Evolutionary conservation across 768 basidiomycete species (phyloP), one percentile per base, ranked within the genome.

Genomic region (Leccinum subtestaceum): DNA sequence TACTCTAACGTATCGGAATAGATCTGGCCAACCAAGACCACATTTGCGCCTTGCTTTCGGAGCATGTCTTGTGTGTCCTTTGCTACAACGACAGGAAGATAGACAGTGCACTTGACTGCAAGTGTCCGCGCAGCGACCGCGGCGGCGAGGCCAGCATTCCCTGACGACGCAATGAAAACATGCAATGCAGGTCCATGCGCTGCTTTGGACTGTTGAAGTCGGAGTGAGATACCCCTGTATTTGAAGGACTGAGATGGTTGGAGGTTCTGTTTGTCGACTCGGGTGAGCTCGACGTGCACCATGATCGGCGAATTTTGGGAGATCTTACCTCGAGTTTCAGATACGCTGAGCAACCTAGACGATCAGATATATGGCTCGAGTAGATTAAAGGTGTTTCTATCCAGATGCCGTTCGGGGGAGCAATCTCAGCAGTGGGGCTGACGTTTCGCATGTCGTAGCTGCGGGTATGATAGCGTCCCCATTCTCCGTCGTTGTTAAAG

Each of bases 161-260:
- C 90, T 5, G 86, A 82, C 0, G 90, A 92, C 0, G 90, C 88
- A 53, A 86, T 83, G 46, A 91, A 75, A 46, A 86, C 74, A 69
- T 89, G 90, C 5, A 85, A 76, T 29, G 70, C 67, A 12, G 78
- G 68, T 0, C 90, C 89, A 54, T 81, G 76, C 19, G 68, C 72
- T 58, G 78, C 74, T 55, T 78, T 77, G 19, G 80, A 81, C 31
- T 77, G 75, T 63, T 83, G 80, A 2, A 83, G 76, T 63, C 88
- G 86, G 59, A 79, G 77, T 19, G 87, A 86, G 34, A 91, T 78
- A 5, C 88, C 88, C 21, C 90, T 80, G 65, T 81, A 86, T 68
- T 93, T 92, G 82, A 89, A 92, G 2, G 89, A 91, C 61, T 87
- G 79, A 0, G 83, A 81, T 0, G 85, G 86, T 57, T 92, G 90